Evolutionary conservation across 2,329 filamentous ascomycete species (phyloP), one percentile per base, ranked within the genome.

Genomic region (Neopestalotiopsis sp.): DNA sequence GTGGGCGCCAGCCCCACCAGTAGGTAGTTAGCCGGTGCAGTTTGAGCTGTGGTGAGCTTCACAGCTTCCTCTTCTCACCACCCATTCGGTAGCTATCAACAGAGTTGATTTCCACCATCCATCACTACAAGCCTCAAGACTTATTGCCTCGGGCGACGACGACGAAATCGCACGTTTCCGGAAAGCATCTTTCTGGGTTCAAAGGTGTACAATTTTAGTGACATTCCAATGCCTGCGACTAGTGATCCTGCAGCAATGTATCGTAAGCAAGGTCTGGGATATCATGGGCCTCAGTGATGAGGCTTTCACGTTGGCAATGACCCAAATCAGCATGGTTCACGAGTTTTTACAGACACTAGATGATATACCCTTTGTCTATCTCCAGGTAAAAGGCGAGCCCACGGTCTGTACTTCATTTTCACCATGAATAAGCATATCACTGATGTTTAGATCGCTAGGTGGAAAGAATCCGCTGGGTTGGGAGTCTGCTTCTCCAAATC

Each of bases 161-260:
- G 49, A 24, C 17, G 49, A 56, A 4, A 12, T 24, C 13, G 49
- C 24, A 5, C 49, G 24, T n/a, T 56, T 56, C 24, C 49, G 24
- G 49, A 56, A 56, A 24, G 4, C 49, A 24, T n/a, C 49, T 4
- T 56, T 56, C 49, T 56, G 49, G 49, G 49, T 56, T 56, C 49
- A 56, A 56, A 56, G 49, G 49, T 56, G 49, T 24, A 56, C 49
- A 24, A 24, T 56, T 56, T 56, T 56, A 56, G 49, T 56, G 4
- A 56, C 49, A 12, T 56, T 56, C 49, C 49, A 56, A 24, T 56
- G 49, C 49, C 49, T 56, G 17, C 17, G 24, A 12, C 49, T 56
- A 4, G 49, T 56, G 4, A 56, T 56, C 24, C 24, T 56, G 49
- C 49, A 56, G 32, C 32, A 34, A 34, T 61, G 57, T 30, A 61